Conservation (phyloP, 768 basidiomycete species). For the Trametes coccinea region DNA sequence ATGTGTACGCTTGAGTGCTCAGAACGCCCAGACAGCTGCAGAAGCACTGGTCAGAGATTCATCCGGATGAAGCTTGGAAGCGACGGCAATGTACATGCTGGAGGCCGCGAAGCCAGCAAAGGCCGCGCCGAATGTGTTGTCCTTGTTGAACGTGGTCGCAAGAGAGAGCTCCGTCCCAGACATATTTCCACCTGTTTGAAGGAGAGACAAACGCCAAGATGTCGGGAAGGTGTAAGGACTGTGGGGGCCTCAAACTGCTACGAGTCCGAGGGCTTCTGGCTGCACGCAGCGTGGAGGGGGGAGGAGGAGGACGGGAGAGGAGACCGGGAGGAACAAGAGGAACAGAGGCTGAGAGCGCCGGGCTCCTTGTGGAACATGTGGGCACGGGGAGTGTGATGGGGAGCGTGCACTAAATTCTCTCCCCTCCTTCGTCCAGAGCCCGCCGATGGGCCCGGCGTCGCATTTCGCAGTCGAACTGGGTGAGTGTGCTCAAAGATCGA, state of each 20-base stretch:
- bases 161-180: constrained; percentile 1
- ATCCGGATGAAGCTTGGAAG: background rate
- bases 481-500: background rate
- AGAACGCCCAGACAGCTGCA: constrained; percentile 54
- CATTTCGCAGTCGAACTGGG: background rate
- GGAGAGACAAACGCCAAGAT: background rate
- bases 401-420: constrained; percentile 4
- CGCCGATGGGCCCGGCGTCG: background rate
- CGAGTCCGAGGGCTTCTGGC: constrained; percentile 2
- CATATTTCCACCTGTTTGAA: background rate
- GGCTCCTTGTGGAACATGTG: constrained; percentile 6
- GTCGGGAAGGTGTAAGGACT: constrained; percentile 13
- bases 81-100: constrained; percentile 28
- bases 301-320: constrained; percentile 9
- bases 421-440: background rate
- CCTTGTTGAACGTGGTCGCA: constrained; percentile 26
- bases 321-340: background rate
- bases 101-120: constrained; percentile 60
- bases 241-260: constrained; percentile 13
- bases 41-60: constrained; percentile 23
- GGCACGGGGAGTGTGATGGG: constrained; percentile 8
- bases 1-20: constrained; percentile 52
- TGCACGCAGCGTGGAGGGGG: constrained; percentile 8
- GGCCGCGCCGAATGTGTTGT: constrained; percentile 60
- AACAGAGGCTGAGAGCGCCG: background rate